Conservation (phyloP, 352 stramenopile genomes). For the Chrysophaeum taylorii region DNA sequence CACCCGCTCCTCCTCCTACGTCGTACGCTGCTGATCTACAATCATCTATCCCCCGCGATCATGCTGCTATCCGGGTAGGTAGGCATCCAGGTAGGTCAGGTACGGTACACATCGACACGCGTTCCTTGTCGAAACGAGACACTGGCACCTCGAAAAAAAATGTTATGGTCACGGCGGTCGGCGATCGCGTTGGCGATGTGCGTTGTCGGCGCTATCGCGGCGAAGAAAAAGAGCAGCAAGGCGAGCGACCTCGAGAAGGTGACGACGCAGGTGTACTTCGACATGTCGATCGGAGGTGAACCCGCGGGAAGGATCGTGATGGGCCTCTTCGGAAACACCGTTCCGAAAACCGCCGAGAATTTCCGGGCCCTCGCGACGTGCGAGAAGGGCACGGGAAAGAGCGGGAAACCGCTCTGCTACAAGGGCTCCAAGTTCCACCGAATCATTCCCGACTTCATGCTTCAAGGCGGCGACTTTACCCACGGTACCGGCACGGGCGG, state of each 20-base stretch:
- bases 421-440: conserved; percentile 52
- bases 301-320: conserved; percentile 60
- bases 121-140: no score
- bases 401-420: conserved; percentile 16
- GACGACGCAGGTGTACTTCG: conserved; percentile 80
- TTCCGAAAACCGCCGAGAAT: conserved; percentile 96
- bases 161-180: no score
- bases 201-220: no score
- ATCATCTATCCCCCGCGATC: no score
- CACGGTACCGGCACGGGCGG: conserved; percentile 76
- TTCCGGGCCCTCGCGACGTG: conserved; percentile 94
- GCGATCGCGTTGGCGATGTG: no score
- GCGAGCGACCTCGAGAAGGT: neutral
- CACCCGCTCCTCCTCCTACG: conserved; percentile 93
- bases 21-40: conserved; percentile 83
- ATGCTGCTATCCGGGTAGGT: no score
- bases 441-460: conserved; percentile 77
- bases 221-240: no score
- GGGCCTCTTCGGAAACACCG: conserved; percentile 74
- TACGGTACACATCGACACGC: no score
- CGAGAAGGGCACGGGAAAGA: conserved; percentile 59
- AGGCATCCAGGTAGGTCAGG: no score
- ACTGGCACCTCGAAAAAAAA: no score
- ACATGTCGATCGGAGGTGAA: conserved; percentile 82
- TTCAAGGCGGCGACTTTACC: conserved; percentile 74